Base-by-base conservation (phyloP, 2,329 filamentous ascomycete species). In the Onygena corvina region DNA sequence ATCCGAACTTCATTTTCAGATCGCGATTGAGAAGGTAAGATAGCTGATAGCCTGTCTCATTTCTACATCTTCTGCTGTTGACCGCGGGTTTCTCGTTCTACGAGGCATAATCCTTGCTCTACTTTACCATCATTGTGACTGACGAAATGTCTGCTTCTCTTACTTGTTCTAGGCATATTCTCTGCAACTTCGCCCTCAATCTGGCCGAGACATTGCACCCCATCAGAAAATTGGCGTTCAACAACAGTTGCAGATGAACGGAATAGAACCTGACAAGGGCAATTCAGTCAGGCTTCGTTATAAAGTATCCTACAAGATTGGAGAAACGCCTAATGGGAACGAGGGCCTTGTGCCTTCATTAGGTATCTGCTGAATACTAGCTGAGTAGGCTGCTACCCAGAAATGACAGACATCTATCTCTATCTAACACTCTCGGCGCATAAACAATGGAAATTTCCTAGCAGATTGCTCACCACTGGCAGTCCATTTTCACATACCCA, bases 1-100 rank as follows among this genome's bases (percentile, higher is more conserved):
- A 18, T 76, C 77, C 2, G 84, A 93, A 55, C 71, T 98, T 25
- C 88, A 90, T 51, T 94, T 95, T 61, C 86, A 94, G 65, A 75
- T 94, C 33, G 92, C 92, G 2, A 90, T 95, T 25, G 92, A 90
- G 52, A 96, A 90, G 78, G 89, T 93, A 71, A 56, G 12, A n/a
- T 51, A 54, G 27, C 25, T 7, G 4, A 11, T 5, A 31, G n/a
- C n/a, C n/a, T n/a, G n/a, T n/a, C n/a, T n/a, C n/a, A n/a, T n/a
- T 2, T 9, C 30, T 33, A 11, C 9, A 11, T n/a, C 14, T 33
- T 9, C 2, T 33, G 30, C 14, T 33, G 9, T 33, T 33, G 30
- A 33, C 14, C 18, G 36, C 23, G 40, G 12, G n/a, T 27, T 16
- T 16, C 47, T 44, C 21, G 14, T 35, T 49, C 35, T 47, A n/a